Percentiles rank a stretch among this genome's conserved stretches.
phyloP scores from a whole-genome alignment of 179 eudicot species.

The Beta corolliflora region DNA sequence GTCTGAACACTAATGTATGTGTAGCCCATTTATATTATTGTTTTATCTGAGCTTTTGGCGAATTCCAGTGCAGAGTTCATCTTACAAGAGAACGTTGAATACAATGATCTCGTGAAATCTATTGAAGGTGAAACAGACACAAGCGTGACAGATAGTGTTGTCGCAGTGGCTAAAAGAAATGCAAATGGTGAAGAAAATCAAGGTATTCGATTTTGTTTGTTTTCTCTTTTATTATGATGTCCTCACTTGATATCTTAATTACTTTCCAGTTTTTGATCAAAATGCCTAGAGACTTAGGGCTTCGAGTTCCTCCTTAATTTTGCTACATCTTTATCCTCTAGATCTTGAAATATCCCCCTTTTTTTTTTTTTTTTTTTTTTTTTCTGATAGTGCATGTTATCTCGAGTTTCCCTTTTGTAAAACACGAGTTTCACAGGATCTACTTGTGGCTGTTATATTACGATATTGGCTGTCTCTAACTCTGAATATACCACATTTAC shows the following conservation, averaged over 20 bases:
- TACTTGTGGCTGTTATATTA: not conserved
- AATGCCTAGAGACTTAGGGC: not conserved
- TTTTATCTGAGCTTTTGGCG: slow-evolving; percentile 8
- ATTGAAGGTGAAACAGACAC: slow-evolving; percentile 38
- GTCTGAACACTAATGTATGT: not conserved
- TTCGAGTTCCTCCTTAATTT: not conserved
- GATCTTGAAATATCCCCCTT: too few relatives aligned
- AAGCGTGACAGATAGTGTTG: slow-evolving; percentile 25
- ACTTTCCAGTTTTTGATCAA: not conserved
- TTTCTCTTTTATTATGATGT: not conserved
- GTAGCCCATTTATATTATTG: not conserved
- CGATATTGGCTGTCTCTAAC: not conserved
- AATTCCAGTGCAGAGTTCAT: slow-evolving; percentile 76
- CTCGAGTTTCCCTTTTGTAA: not conserved
- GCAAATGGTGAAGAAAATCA: slow-evolving; percentile 30
- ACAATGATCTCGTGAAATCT: slow-evolving; percentile 70
- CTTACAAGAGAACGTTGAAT: slow-evolving; percentile 73
- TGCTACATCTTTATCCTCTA: not conserved
- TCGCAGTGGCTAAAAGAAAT: slow-evolving; percentile 26
- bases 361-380: not conserved
- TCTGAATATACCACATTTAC: not conserved
- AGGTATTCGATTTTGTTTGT: slow-evolving; percentile 36
- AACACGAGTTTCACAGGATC: not conserved
- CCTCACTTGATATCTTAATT: not conserved
- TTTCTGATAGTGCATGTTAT: not conserved